Base-by-base conservation (phyloP, 2,329 filamentous ascomycete genomes). In the Aspergillus alliaceus region DNA sequence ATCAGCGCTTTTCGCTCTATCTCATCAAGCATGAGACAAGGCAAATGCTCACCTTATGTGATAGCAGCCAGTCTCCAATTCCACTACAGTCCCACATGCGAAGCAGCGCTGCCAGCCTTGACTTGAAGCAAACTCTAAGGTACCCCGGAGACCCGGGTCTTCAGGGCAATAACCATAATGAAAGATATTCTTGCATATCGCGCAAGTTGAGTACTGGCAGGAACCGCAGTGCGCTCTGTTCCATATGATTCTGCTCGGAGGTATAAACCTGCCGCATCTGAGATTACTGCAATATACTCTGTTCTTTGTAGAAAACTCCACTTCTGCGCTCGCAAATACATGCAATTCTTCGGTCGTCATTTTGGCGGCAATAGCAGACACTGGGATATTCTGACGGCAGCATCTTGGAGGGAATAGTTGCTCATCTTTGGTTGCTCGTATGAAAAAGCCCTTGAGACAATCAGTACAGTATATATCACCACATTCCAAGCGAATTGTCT, bases 341-440 rank as follows among this genome's bases (percentile, higher is more conserved):
- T 24, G 9, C 20, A 11, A 14, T 24, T 42, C 39, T 15, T 25
- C 20, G 0, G 39, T 25, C 11, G 12, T 24, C 20, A 42, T 42
- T 25, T 25, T 2, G 14, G 20, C 7, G 2, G 4, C 11, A 2
- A 42, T 15, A 2, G 24, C 20, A 4, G 39, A 24, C 2, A 42
- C 5, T 7, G 32, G 51, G 12, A 59, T 59, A 29, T n/a, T 31
- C 14, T n/a, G 35, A 9, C 50, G 15, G 8, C 57, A 57, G 49
- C 54, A 59, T 12, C 24, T 53, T 1, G 57, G 57, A 1, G 58
- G 58, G 4, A 57, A 59, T 0, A 59, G 39, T 11, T 32, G 24
- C 22, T 57, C 15, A 20, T 59, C 58, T 12, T 42, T 44, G 1
- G 40, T 54, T 2, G 51, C 54, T 39, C 27, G 32, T 2, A 32